Evolutionary conservation across 1,139 yeast species (phyloP), one percentile per base, ranked within the genome.

Genomic region (Pichia sp.): DNA sequence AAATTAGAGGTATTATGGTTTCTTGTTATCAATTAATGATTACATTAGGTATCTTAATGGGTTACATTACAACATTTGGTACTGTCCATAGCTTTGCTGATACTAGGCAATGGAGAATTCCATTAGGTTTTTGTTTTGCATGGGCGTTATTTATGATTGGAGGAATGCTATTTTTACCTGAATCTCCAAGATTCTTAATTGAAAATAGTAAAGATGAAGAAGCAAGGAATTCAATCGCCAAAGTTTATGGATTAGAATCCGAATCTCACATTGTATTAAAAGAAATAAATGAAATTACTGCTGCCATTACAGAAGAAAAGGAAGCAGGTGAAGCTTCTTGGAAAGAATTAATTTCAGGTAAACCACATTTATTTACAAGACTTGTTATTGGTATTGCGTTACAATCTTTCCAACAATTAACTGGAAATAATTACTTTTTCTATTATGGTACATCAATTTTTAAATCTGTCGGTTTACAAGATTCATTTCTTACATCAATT

Each of bases 381-480:
- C 71, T 82, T 20, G 32, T 80, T 23, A 69, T 79, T 61, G 94
- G 94, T 60, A 67, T 80, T 50, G 63, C 78, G 64, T 65, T 83
- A 53, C 85, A 80, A 71, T 72, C 82, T 26, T 67, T 83, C 57
- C 92, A 83, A 67, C 92, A 84, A 66, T 73, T 83, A 56, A 80
- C 87, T 50, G 92, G 92, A 73, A 77, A 79, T 62, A 83, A 83
- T 69, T 84, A 82, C 65, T 82, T 84, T 69, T 83, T 84, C 73
- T 83, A 82, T 70, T 83, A 82, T 56, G 87, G 89, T 63, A 82
- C 90, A 47, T 77, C 84, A 46, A 74, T 83, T 59, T 83, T 83
- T 75, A 65, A 76, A 56, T 82, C 90, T 52, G 86, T 83, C 55
- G 94, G 94, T 54, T 65, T 84, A 61, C 54, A 67, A 48, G 87